Base-by-base conservation (phyloP, 2,329 filamentous ascomycete genomes). In the Dothideomycetes sp. region DNA sequence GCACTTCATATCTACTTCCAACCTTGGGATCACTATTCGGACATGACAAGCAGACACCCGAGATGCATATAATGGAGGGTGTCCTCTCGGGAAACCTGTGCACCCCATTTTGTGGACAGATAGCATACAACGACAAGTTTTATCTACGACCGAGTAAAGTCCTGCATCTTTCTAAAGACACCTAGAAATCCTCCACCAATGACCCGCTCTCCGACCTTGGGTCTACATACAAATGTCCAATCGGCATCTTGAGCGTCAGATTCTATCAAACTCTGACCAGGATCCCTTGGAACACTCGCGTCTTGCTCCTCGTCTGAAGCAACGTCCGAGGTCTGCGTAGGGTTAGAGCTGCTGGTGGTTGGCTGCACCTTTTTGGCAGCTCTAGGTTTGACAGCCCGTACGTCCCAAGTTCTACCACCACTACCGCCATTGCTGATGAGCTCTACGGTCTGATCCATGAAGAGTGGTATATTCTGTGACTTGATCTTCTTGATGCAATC, bases 331-430 rank as follows among this genome's bases (percentile, higher is more conserved):
- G 39, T 13, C 27, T 40, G 33, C 17, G 33, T 25, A 11, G 25
- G 30, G 15, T 46, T 37, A 20, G 24, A 12, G 18, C 13, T 24
- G 9, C 34, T 33, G 20, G 18, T 37, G 28, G 30, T 44, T 7
- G 29, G 6, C 16, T 40, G 37, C 4, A 27, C 15, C 27, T 29
- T 54, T 12, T 33, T 37, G 24, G 44, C 43, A 13, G 58, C 60
- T 42, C 63, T 59, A 13, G 65, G 63, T 45, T 48, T 60, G 12
- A 69, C 70, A 34, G 65, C 64, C 49, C 74, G 69, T 13, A 83
- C 67, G 55, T 81, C 77, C 79, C 79, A 83, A 47, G 74, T 67
- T 47, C 74, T 66, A 2, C 78, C 75, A 23, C 67, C 70, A n/a
- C 66, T 63, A 3, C 68, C 66, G 38, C 60, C 65, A 29, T 67